Evolutionary conservation across 2,329 filamentous ascomycete species (phyloP).

Genomic region (Lomentospora prolificans): DNA sequence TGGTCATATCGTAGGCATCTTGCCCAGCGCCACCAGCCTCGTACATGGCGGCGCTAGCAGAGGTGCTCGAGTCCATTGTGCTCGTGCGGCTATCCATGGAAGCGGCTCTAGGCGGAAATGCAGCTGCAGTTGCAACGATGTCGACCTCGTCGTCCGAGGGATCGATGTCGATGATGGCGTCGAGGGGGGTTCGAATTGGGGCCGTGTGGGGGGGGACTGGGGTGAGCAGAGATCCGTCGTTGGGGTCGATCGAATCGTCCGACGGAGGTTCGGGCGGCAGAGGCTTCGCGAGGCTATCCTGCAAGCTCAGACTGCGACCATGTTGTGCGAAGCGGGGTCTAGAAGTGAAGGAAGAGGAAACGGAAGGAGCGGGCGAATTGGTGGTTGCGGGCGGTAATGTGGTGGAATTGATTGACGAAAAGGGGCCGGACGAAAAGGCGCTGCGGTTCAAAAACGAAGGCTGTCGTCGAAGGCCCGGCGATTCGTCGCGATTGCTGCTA

Average conservation of each 20-base stretch:
- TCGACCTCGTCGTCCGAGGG: constrained; percentile 9
- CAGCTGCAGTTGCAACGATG: neutral
- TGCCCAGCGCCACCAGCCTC: constrained; percentile 24
- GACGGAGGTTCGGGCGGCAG: constrained; percentile 39
- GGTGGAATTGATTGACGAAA: constrained; percentile 16
- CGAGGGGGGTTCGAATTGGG: constrained; percentile 21
- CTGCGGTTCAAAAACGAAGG: constrained; percentile 22
- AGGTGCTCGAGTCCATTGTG: constrained; percentile 36
- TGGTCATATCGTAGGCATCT: constrained; percentile 28
- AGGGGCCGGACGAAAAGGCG: constrained; percentile 16
- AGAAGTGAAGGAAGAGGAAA: constrained; percentile 13
- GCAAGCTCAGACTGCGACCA: constrained; percentile 37
- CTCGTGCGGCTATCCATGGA: constrained; percentile 30
- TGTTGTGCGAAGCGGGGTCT: constrained; percentile 4
- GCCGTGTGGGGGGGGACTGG: constrained; percentile 22
- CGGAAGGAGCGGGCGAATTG: constrained; percentile 2
- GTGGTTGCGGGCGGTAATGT: neutral
- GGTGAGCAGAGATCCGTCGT: constrained; percentile 6
- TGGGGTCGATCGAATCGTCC: constrained; percentile 7
- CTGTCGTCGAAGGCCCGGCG: constrained; percentile 31
- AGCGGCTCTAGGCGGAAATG: neutral
- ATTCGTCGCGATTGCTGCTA: constrained; percentile 23
- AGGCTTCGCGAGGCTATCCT: constrained; percentile 47
- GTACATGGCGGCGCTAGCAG: constrained; percentile 20
- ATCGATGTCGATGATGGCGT: constrained; percentile 14